A percentile compares a stretch with the other conserved stretches of the same genome.
Conservation (phyloP, 768 basidiomycete genomes). For the Jaapia argillacea region DNA sequence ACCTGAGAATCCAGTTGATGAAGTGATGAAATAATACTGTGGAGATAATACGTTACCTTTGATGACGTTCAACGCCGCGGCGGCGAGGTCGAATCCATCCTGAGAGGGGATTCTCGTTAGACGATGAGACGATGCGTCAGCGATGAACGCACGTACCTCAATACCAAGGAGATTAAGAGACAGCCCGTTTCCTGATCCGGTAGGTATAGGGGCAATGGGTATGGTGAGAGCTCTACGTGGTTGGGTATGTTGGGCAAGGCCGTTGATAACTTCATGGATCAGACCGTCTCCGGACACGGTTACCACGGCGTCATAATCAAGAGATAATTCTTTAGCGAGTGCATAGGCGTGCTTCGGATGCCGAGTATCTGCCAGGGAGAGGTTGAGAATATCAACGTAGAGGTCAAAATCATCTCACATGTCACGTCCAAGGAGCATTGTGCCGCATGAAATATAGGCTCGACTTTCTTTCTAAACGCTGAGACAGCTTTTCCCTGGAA, state of each 20-base stretch:
- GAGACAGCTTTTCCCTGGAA: conserved; percentile 49
- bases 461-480: conserved; percentile 46
- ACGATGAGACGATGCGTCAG: not conserved
- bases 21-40: conserved; percentile 24
- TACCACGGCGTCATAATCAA: conserved; percentile 64
- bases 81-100: conserved; percentile 62
- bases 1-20: no score
- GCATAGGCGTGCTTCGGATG: conserved; percentile 56
- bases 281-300: conserved; percentile 80
- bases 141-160: conserved; percentile 28
- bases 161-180: conserved; percentile 67
- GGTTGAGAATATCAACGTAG: not conserved
- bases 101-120: conserved; percentile 15
- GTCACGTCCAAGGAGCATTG: conserved; percentile 51
- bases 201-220: conserved; percentile 72
- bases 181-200: conserved; percentile 74
- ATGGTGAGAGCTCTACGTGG: conserved; percentile 51
- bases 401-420: conserved; percentile 30
- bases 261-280: conserved; percentile 78
- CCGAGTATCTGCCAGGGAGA: conserved; percentile 42
- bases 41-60: conserved; percentile 45
- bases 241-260: conserved; percentile 56
- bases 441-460: conserved; percentile 65
- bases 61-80: conserved; percentile 67
- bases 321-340: conserved; percentile 42